A percentile compares a stretch with the other conserved stretches of the same genome.
phyloP scores from a whole-genome alignment of 2,329 filamentous ascomycete species.

The Microcera coccophila region DNA sequence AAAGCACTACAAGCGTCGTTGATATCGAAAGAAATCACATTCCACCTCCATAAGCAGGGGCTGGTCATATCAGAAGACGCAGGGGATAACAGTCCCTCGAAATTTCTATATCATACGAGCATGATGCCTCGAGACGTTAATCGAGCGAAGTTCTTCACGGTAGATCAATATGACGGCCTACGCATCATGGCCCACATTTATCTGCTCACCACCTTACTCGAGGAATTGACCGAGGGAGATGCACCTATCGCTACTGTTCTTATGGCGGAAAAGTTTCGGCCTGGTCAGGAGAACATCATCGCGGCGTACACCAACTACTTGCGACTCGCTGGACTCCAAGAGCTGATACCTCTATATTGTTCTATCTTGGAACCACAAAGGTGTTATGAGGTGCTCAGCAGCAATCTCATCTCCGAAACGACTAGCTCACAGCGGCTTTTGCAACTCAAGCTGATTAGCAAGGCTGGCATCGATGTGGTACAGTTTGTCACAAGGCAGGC shows the following conservation, averaged over 20 bases:
- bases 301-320: slow-evolving; percentile 79
- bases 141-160: slow-evolving; percentile 47
- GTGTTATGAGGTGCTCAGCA: slow-evolving; percentile 67
- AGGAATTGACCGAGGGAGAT: slow-evolving; percentile 15
- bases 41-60: slow-evolving; percentile 58
- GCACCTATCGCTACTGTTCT: slow-evolving; percentile 13
- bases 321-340: slow-evolving; percentile 65
- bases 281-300: slow-evolving; percentile 69
- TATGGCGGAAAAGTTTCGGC: slow-evolving; percentile 25
- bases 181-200: slow-evolving; percentile 65
- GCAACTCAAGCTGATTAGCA: slow-evolving; percentile 70
- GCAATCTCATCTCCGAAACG: slow-evolving; percentile 70
- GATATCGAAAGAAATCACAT: slow-evolving; percentile 59
- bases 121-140: slow-evolving; percentile 33
- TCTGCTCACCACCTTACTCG: slow-evolving; percentile 63
- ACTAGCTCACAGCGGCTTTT: slow-evolving; percentile 61
- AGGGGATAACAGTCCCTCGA: slow-evolving; percentile 21
- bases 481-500: slow-evolving; percentile 70
- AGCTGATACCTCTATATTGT: slow-evolving; percentile 83
- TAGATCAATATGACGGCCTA: slow-evolving; percentile 60
- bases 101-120: slow-evolving; percentile 24
- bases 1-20: slow-evolving; percentile 75
- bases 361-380: slow-evolving; percentile 66
- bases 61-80: slow-evolving; percentile 32
- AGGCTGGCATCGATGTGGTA: slow-evolving; percentile 67